These are phyloP conservation scores for Vitis amurensis DNA, from an alignment of 164 flowering plant species.

Conservation along the genomic window DNA sequence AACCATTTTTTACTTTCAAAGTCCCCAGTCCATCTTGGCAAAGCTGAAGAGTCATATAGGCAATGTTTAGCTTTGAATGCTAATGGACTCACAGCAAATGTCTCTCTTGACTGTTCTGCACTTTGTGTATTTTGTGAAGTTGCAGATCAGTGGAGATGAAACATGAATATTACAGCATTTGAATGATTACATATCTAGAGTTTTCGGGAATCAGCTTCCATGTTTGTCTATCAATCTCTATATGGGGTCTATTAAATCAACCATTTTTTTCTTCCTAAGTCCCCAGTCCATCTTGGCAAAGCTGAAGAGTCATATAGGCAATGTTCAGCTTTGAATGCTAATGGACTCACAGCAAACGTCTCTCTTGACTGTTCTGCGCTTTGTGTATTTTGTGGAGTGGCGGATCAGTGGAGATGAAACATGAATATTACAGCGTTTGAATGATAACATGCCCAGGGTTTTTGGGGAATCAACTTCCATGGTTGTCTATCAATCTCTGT, in stretches of 20 bases:
- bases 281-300: conserved; percentile 40
- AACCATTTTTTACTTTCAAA: too few relatives aligned
- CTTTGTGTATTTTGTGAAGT: conserved; percentile 12
- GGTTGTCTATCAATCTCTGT: too few relatives aligned
- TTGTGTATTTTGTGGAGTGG: conserved; percentile 10
- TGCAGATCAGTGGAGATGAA: conserved; percentile 24
- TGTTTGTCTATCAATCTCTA: too few relatives aligned
- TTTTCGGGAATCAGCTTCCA: too few relatives aligned
- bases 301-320: conserved; percentile 21
- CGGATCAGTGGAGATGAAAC: conserved; percentile 26
- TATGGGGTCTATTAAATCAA: too few relatives aligned
- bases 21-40: conserved; percentile 9
- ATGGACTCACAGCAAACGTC: conserved; percentile 32
- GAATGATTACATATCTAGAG: too few relatives aligned
- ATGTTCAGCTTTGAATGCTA: conserved; percentile 44
- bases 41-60: conserved; percentile 19
- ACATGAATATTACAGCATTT: not conserved
- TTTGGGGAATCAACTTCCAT: too few relatives aligned
- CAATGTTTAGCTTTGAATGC: conserved; percentile 41
- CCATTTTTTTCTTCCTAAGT: too few relatives aligned
- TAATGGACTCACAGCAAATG: conserved; percentile 35
- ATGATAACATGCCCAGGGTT: too few relatives aligned
- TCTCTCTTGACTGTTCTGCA: conserved; percentile 18
- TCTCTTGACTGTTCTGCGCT: conserved; percentile 18
- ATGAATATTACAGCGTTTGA: not conserved